Evolutionary conservation across 345 rosid species (phyloP).

Genomic region (Salix brachista): DNA sequence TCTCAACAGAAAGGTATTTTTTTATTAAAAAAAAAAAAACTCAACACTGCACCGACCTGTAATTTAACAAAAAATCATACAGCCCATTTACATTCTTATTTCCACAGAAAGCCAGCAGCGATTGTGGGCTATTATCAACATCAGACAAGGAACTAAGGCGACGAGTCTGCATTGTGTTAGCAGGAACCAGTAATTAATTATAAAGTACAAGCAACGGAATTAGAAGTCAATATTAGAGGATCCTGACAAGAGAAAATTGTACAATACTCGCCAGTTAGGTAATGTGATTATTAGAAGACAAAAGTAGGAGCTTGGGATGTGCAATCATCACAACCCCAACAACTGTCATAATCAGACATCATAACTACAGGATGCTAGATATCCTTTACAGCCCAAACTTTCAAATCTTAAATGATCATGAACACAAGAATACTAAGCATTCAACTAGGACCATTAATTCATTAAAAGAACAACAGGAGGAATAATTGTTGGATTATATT

Average conservation of each 20-base stretch:
- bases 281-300: not conserved
- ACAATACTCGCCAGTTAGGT: not conserved
- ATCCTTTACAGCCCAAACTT: not conserved
- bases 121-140: slow-evolving; percentile 79
- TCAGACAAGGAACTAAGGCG: slow-evolving; percentile 46
- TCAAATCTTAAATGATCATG: not conserved
- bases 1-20: not conserved
- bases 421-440: not conserved
- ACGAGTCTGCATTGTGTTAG: slow-evolving; percentile 58
- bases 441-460: not conserved
- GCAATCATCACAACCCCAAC: not conserved
- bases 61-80: slow-evolving; percentile 81
- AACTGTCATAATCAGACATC: not conserved
- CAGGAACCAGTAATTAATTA: slow-evolving; percentile 14
- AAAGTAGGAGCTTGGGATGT: not conserved
- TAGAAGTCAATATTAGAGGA: not conserved
- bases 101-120: slow-evolving; percentile 71
- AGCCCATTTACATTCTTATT: slow-evolving; percentile 64
- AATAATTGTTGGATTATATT: not conserved
- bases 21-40: not conserved
- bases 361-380: not conserved
- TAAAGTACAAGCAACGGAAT: not conserved
- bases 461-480: not conserved
- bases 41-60: slow-evolving; percentile 43
- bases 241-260: not conserved